Base-by-base conservation (phyloP, 352 stramenopile species). In the Globisporangium emineosum region DNA sequence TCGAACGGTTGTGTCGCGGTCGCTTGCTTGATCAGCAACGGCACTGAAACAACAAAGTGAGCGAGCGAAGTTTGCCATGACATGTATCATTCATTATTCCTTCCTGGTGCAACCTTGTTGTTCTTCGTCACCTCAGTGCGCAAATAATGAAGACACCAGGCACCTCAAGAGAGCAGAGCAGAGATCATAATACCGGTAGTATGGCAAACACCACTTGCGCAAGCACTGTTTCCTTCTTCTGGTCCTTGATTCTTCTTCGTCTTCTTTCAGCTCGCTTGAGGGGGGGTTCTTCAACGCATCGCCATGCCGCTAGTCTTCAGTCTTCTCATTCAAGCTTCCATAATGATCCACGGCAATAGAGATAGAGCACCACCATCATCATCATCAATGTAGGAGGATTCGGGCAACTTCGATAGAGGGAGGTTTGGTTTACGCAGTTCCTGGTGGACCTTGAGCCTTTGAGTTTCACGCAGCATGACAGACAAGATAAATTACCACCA, bases 361-460 rank as follows among this genome's bases (percentile, higher is more conserved):
- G 56, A 62, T 37, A 51, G 32, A 58, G 35, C 45, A 68, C 17
- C 40, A 62, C 23, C 29, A 62, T 62, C 54, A 49, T 62, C 45
- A 68, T 68, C 62, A 62, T 51, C 42, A 45, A 58, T 19, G 45
- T 33, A 63, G 57, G 15, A 63, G 32, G 35, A 64, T 25, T 62
- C 43, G 30, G 21, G 30, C 52, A 61, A 52, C 62, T 52, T 67
- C 62, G 43, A 45, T 59, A 45, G 64, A 21, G 29, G 53, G 52
- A 56, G 42, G 32, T 29, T 19, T 56, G 40, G 17, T 49, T 72
- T 88, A 88, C 59, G 79, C 78, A 40, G 73, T 73, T 63, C 79
- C 79, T 69, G 82, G 82, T n/a, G 78, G 82, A 71, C 72, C 79
- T 81, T 87, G 65, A 65, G 71, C 77, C 82, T 90, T 83, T 68